phyloP scores from a whole-genome alignment of 768 basidiomycete species.

The Pleurotus tuoliensis region DNA sequence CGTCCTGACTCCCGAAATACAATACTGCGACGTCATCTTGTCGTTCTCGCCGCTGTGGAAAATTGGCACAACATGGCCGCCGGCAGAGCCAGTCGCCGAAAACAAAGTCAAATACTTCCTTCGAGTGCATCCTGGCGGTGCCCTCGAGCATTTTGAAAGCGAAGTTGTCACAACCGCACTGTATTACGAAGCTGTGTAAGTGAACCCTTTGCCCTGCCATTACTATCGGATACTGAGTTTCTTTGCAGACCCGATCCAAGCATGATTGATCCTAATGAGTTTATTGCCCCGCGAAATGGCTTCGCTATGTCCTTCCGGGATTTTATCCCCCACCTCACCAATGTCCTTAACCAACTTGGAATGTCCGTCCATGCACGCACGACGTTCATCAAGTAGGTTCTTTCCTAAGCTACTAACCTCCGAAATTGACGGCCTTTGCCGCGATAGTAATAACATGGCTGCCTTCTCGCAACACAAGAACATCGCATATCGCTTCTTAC shows the following conservation, averaged over 20 bases:
- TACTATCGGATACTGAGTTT: neutral
- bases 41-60: conserved; percentile 73
- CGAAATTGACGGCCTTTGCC: conserved; percentile 3
- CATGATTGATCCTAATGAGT: conserved; percentile 75
- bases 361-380: conserved; percentile 81
- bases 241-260: conserved; percentile 63
- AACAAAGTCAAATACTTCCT: conserved; percentile 81
- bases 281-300: conserved; percentile 77
- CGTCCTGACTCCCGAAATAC: conserved; percentile 65
- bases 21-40: conserved; percentile 79
- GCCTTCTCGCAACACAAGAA: conserved; percentile 76
- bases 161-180: conserved; percentile 75
- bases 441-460: conserved; percentile 66
- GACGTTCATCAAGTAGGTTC: conserved; percentile 70
- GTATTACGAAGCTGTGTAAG: conserved; percentile 85
- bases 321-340: conserved; percentile 77
- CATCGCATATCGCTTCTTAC: conserved; percentile 86
- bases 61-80: conserved; percentile 74
- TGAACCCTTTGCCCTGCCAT: conserved; percentile 10
- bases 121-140: conserved; percentile 81
- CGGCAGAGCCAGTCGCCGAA: conserved; percentile 61
- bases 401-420: neutral
- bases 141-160: conserved; percentile 82
- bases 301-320: conserved; percentile 82
- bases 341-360: conserved; percentile 81